Evolutionary conservation across 306 rosid species (phyloP).

Genomic region (Quercus suber): DNA sequence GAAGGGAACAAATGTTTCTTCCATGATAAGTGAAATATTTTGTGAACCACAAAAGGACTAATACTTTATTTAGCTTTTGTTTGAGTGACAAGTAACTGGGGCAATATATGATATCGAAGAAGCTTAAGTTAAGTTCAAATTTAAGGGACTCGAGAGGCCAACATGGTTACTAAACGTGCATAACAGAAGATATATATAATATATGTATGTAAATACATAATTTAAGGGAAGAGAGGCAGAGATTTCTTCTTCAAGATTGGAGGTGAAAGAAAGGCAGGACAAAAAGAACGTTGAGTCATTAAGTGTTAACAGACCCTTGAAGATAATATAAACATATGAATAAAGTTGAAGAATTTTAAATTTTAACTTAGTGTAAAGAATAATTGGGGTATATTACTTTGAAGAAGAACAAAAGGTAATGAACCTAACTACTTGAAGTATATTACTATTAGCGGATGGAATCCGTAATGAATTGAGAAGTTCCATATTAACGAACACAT

Average conservation of each 20-base stretch:
- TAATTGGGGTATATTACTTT: conserved; percentile 13
- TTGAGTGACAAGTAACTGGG: conserved; percentile 19
- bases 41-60: conserved; percentile 28
- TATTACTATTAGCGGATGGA: conserved; percentile 14
- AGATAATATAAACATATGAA: conserved; percentile 39
- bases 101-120: conserved; percentile 27
- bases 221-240: conserved; percentile 43
- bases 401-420: conserved; percentile 36
- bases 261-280: conserved; percentile 28
- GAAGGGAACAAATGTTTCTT: conserved; percentile 93
- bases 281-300: conserved; percentile 30
- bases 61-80: conserved; percentile 20
- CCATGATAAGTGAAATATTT: conserved; percentile 48
- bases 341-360: conserved; percentile 53
- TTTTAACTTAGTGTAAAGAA: conserved; percentile 35
- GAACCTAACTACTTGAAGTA: conserved; percentile 26
- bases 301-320: conserved; percentile 29
- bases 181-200: conserved; percentile 7
- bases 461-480: conserved; percentile 20
- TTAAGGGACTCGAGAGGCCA: conserved; percentile 54
- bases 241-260: conserved; percentile 36
- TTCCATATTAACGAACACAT: conserved; percentile 25
- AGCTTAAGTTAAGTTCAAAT: conserved; percentile 21
- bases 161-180: conserved; percentile 34
- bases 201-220: conserved; percentile 7